Percentiles rank a stretch among this genome's conserved stretches.
Evolutionary conservation across 345 rosid genomes (phyloP).

Genomic region (Moringa oleifera): DNA sequence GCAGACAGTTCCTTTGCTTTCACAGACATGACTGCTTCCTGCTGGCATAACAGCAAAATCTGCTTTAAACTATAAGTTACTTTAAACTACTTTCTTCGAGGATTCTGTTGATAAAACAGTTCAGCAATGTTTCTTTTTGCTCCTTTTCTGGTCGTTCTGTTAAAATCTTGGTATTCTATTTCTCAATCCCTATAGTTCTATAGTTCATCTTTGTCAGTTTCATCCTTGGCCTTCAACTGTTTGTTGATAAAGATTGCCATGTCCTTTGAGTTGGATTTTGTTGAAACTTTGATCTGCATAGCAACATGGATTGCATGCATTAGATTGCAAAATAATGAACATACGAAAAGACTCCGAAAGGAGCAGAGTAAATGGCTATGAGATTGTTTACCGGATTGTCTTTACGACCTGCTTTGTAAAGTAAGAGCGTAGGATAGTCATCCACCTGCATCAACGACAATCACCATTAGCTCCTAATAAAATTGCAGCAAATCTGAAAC

Average conservation of each 20-base stretch:
- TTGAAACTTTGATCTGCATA: constrained; percentile 50
- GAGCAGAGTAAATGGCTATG: not conserved
- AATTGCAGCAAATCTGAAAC: too few species aligned
- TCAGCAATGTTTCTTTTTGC: not conserved
- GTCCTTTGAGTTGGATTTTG: constrained; percentile 54
- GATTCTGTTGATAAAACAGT: constrained; percentile 15
- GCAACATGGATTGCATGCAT: constrained; percentile 5
- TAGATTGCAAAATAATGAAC: constrained; percentile 5
- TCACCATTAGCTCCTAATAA: constrained; percentile 1
- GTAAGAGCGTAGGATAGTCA: constrained; percentile 62
- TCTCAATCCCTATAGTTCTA: constrained; percentile 24
- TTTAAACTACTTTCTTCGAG: constrained; percentile 3
- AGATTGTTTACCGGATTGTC: constrained; percentile 51
- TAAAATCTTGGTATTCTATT: constrained; percentile 1
- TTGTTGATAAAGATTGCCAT: constrained; percentile 42
- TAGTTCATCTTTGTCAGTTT: constrained; percentile 50
- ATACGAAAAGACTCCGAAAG: not conserved
- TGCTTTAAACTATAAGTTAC: too few species aligned
- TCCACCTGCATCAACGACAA: constrained; percentile 38
- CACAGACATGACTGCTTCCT: too few species aligned
- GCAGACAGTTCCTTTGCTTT: too few species aligned
- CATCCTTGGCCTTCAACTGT: constrained; percentile 37
- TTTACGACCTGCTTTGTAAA: constrained; percentile 58
- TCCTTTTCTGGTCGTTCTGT: not conserved
- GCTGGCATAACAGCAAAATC: too few species aligned